Conservation (phyloP, 257 asterid genomes). For the Solanum boliviense region DNA sequence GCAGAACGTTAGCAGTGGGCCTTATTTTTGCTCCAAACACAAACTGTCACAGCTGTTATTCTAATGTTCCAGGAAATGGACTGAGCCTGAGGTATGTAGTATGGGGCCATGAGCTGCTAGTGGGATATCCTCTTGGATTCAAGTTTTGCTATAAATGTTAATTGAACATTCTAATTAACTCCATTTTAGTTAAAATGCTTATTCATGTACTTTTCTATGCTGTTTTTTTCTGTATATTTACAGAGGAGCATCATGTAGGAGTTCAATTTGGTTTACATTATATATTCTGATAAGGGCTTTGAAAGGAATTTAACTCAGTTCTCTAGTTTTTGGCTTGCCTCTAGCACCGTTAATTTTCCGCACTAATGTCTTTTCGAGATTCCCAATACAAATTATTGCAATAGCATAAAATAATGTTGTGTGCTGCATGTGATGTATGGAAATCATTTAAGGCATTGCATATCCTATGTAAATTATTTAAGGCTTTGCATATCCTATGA, state of each 20-base stretch:
- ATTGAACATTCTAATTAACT: not conserved
- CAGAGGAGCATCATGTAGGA: not conserved
- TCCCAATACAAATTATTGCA: not conserved
- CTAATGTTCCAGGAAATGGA: conserved; percentile 94
- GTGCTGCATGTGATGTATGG: not conserved
- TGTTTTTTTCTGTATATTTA: not conserved
- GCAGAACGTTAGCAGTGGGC: conserved; percentile 89
- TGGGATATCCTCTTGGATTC: not conserved
- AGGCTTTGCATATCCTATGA: not conserved
- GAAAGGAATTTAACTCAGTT: not conserved
- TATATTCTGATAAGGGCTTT: not conserved
- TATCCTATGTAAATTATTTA: not conserved
- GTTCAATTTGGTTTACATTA: not conserved
- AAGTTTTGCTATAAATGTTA: not conserved
- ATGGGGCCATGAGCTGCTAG: not conserved
- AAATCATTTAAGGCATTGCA: not conserved
- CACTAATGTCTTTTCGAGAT: not conserved
- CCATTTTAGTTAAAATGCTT: not conserved
- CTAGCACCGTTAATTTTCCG: not conserved
- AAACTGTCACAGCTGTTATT: conserved; percentile 83
- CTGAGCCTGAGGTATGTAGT: conserved; percentile 67
- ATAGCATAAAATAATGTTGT: not conserved
- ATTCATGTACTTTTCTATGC: not conserved
- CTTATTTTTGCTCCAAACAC: conserved; percentile 92
- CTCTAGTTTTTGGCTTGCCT: not conserved